Percentiles rank a stretch among this genome's conserved stretches.
Conservation (phyloP, 495 filamentous ascomycete genomes). For the Trichoderma gamsii region DNA sequence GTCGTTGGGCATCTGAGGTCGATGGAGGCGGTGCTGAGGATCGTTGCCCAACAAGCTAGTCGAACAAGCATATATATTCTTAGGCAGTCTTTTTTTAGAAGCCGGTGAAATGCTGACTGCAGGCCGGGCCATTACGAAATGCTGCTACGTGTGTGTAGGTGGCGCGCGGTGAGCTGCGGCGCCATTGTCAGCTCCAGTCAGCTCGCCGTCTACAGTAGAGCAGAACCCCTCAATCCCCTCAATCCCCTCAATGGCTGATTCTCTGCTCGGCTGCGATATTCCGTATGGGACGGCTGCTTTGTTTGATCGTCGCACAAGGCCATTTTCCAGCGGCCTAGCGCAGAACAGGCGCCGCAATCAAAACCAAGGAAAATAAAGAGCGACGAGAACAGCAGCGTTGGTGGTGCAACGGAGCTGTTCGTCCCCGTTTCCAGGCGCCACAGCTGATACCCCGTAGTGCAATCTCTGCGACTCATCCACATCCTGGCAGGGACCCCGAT, state of each 20-base stretch:
- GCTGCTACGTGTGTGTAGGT: neutral
- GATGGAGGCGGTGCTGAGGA: neutral
- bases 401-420: neutral
- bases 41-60: neutral
- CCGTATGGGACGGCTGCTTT: no score
- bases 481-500: neutral
- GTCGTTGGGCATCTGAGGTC: neutral
- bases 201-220: no score
- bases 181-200: neutral
- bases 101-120: conserved; percentile 1
- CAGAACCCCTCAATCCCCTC: no score
- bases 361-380: neutral
- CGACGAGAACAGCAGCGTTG: neutral
- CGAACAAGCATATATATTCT: neutral
- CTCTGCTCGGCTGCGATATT: no score
- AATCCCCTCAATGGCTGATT: neutral
- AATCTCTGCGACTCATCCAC: conserved; percentile 13
- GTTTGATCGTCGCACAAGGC: neutral
- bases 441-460: conserved; percentile 12
- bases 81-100: conserved; percentile 1
- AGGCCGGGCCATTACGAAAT: neutral
- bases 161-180: conserved; percentile 3
- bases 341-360: conserved; percentile 5
- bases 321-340: neutral
- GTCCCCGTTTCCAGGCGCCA: neutral